Base-by-base conservation (phyloP, 225 moss, liverwort and hornwort species). In the Rhytidiadelphus loreus region DNA sequence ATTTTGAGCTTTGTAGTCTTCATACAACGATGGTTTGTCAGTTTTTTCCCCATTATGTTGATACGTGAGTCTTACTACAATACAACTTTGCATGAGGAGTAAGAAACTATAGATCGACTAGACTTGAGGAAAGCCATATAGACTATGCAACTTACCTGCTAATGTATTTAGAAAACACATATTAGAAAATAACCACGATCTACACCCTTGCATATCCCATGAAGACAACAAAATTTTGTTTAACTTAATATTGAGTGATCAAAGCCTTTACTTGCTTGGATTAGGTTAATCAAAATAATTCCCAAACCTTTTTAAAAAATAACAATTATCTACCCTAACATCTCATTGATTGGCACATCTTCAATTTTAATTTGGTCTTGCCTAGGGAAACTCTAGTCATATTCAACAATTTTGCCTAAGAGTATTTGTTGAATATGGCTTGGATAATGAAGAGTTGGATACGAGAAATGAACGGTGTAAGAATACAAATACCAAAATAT, bases 401-500 rank as follows among this genome's bases (percentile, higher is more conserved):
- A 69, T 69, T 69, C 39, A 39, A 39, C 4, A 39, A 69, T 41
- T 6, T 39, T 23, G 11, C 8, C 39, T 0, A 22, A 0, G 8
- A 69, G 0, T 2, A n/a, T 39, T 69, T n/a, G 66, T 69, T 39
- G 14, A 13, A 6, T 14, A 8, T 39, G 8, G 7, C 24, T 43
- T 29, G 44, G 44, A 3, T 29, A 72, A 7, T 2, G 3, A 44
- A 43, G 44, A 72, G 1, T 71, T 28, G 15, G 4, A 4, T 7
- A 2, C 1, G 10, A 10, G 16, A 44, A 72, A 50, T 50, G 48
- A 50, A 50, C 11, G 48, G 9, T 50, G 11, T 50, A 11, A 12
- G 18, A 17, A 1, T 5, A 4, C 11, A 46, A 74, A 11, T 30
- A 11, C 0, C 4, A 0, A 11, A 74, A 10, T 18, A 11, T 46